Base-by-base conservation (phyloP, 2,329 filamentous ascomycete species). In the Dactylellina haptotyla region DNA sequence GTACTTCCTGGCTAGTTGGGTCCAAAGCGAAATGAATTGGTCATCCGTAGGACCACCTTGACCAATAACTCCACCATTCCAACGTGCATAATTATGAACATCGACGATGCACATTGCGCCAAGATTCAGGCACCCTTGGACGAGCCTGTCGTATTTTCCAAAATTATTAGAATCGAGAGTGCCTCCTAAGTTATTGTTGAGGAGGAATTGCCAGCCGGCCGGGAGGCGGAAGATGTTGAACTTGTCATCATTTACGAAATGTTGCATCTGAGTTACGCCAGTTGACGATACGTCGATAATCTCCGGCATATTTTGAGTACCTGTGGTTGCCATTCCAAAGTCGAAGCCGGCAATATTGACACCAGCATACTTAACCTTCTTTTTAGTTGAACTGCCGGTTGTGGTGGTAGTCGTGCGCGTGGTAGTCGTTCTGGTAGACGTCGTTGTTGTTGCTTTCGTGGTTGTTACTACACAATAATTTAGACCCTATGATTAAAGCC, bases 11-110 rank as follows among this genome's bases (percentile, higher is more conserved):
- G 88, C 88, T 3, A 88, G 79, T 67, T 85, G 82, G 1, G 78
- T 79, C 88, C 88, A 90, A 3, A 90, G 80, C 43, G 80, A 81
- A 2, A 83, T 85, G 76, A 90, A 87, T 12, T 87, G 80, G 9
- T 83, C 85, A 77, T 89, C 84, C 0, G 83, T 84, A 0, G 87
- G 87, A 0, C 87, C 88, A 20, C 87, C 88, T 78, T 90, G 88
- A 0, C 88, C 88, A 64, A 90, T 85, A 75, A 90, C 87, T 1
- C 80, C 80, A 12, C 85, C 85, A 75, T 90, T 85, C 83, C 85
- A 89, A 51, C 88, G 83, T 0, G 84, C 87, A 80, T 82, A 82
- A 75, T 82, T 81, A 75, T 82, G 80, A 50, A 83, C 78, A 76
- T 89, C 87, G 62, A 89, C 81, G 77, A 89, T 85, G 79, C 87